These are phyloP conservation scores for Fomitiporia mediterranea DNA, from an alignment of 1,284 basidiomycete genomes.

Conservation along the genomic window DNA sequence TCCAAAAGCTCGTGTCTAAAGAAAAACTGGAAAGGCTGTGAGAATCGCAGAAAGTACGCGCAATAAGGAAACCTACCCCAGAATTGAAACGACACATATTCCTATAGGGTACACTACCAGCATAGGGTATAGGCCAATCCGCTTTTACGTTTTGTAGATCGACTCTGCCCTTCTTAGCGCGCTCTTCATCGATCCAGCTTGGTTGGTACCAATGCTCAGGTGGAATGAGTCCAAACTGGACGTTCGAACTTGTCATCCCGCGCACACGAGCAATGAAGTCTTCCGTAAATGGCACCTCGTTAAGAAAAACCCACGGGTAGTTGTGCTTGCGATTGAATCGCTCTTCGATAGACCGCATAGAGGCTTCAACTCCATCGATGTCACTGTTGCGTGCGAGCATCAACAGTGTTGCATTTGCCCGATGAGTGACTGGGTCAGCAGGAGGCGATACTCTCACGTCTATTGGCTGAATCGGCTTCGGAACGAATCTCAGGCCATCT, in stretches of 20 bases:
- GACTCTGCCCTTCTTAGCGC: slow-evolving; percentile 45
- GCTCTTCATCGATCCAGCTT: slow-evolving; percentile 57
- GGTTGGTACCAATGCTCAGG: slow-evolving; percentile 48
- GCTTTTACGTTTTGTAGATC: slow-evolving; percentile 16
- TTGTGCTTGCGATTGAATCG: slow-evolving; percentile 24
- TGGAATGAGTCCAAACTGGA: slow-evolving; percentile 53
- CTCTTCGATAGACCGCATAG: slow-evolving; percentile 29
- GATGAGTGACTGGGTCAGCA: slow-evolving; percentile 13
- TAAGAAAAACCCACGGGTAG: slow-evolving; percentile 34
- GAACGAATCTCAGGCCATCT: too few species aligned
- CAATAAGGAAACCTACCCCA: slow-evolving; percentile 31
- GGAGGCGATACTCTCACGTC: slow-evolving; percentile 12
- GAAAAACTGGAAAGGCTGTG: slow-evolving; percentile 37
- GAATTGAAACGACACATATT: slow-evolving; percentile 52
- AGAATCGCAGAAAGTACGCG: neutral
- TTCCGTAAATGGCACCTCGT: slow-evolving; percentile 43
- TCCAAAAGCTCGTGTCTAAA: slow-evolving; percentile 45
- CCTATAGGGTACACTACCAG: slow-evolving; percentile 23
- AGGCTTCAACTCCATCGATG: slow-evolving; percentile 33
- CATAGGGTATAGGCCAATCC: slow-evolving; percentile 14
- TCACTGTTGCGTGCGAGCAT: slow-evolving; percentile 42
- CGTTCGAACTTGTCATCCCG: slow-evolving; percentile 33
- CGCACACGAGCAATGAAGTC: slow-evolving; percentile 35
- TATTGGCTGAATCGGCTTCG: too few species aligned
- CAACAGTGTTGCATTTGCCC: slow-evolving; percentile 42